Evolutionary conservation across 306 rosid species (phyloP), one percentile per base, ranked within the genome.

Genomic region (Begonia masoniana): DNA sequence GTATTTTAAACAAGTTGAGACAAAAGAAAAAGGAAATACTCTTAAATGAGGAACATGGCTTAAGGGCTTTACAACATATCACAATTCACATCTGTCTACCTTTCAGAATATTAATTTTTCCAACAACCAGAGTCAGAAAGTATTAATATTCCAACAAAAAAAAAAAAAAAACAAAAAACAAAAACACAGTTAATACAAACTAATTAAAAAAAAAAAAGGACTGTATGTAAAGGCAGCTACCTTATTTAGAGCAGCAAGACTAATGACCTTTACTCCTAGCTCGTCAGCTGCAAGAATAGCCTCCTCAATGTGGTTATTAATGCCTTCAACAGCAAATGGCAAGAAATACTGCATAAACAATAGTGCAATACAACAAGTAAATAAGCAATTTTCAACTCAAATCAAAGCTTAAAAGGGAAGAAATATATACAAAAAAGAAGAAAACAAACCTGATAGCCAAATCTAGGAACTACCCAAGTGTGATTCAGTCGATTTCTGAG

Each of bases 161-260:
- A 17, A 1, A n/a, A 17, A 17, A 17, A 17, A 17, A 17, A 17
- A 17, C 19, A 17, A 17, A 17, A 17, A 17, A 1, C 19, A 17
- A 17, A 17, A 17, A 17, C 19, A 17, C 19, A 17, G 19, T 17
- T 17, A 0, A 17, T 17, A 17, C 19, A 55, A 24, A 21, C 24
- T 49, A 21, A 41, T 49, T 61, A 45, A 57, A 39, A 64, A 12
- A 39, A 64, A 12, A 15, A 1, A 1, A 60, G 48, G 11, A 42
- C 12, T 52, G 14, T 11, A 43, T 10, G 26, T 16, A 59, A n/a
- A 15, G 31, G 24, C 13, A 52, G 84, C 65, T 43, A 92, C 99
- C 99, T 92, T 86, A 76, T 86, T 92, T 60, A 92, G 70, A 47
- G 99, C 99, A 55, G 99, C 95, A 10, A 92, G 88, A 75, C 99